phyloP scores from a whole-genome alignment of 2,329 filamentous ascomycete genomes.

The Nannizziopsis arthrosporioides region DNA sequence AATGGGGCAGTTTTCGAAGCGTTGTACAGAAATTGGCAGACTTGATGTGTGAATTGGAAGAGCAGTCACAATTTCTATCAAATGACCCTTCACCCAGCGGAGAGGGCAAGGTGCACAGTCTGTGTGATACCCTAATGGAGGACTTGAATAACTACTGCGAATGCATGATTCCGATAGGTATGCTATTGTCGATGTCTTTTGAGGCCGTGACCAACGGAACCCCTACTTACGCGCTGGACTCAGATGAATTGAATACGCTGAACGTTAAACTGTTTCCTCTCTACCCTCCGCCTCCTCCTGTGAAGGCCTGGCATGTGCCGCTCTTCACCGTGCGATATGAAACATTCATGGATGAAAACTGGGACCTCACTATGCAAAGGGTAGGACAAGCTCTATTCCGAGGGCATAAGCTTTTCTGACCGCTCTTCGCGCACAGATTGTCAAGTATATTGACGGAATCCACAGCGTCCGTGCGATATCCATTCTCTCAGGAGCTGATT shows the following conservation, averaged over 20 bases:
- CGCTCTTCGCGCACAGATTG: constrained; percentile 42
- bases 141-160: constrained; percentile 95
- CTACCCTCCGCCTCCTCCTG: constrained; percentile 60
- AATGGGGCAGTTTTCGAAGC: constrained; percentile 68
- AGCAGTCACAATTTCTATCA: constrained; percentile 69
- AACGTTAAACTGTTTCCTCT: constrained; percentile 93
- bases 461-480: constrained; percentile 82
- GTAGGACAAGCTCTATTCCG: constrained; percentile 23
- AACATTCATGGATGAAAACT: constrained; percentile 43
- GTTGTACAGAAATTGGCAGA: constrained; percentile 77
- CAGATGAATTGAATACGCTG: constrained; percentile 84
- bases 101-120: constrained; percentile 48
- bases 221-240: constrained; percentile 10
- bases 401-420: background rate
- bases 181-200: constrained; percentile 23
- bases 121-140: constrained; percentile 78
- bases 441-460: constrained; percentile 80
- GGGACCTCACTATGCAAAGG: constrained; percentile 43
- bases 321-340: constrained; percentile 52
- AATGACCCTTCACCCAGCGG: constrained; percentile 35
- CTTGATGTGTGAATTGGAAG: constrained; percentile 80
- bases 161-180: constrained; percentile 94
- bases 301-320: constrained; percentile 84
- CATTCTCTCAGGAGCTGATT: constrained; percentile 69
- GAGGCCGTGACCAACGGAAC: background rate